phyloP scores from a whole-genome alignment of 345 rosid species.

The Aquilaria yunnanensis region DNA sequence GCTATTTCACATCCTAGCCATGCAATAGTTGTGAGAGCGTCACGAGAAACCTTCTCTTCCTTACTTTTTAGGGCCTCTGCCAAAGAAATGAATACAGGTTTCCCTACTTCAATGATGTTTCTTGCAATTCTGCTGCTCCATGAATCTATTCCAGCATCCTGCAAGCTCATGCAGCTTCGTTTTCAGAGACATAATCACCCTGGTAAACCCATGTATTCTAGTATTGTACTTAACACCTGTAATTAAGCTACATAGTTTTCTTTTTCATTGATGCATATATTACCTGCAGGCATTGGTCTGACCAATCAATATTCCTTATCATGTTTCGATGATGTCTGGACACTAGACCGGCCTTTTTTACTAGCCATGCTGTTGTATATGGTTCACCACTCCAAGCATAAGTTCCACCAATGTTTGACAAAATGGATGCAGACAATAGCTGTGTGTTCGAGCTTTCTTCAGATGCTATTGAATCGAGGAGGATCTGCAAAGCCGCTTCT shows the following conservation, averaged over 20 bases:
- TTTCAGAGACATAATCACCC: not conserved
- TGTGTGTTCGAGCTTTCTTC: constrained; percentile 43
- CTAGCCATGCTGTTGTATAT: constrained; percentile 77
- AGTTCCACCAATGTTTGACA: constrained; percentile 86
- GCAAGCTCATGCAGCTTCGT: constrained; percentile 14
- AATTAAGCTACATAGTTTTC: not conserved
- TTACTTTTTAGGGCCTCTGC: constrained; percentile 61
- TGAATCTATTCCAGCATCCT: constrained; percentile 63
- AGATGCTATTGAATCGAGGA: constrained; percentile 40
- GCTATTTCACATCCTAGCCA: constrained; percentile 79
- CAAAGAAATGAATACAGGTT: constrained; percentile 46
- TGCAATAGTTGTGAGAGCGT: constrained; percentile 54
- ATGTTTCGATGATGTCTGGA: constrained; percentile 57
- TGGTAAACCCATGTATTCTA: too few relatives aligned
- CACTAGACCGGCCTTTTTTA: constrained; percentile 75
- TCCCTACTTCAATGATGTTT: constrained; percentile 40
- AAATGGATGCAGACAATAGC: constrained; percentile 48
- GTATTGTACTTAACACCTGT: not conserved
- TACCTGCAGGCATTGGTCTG: constrained; percentile 72
- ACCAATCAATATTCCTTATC: constrained; percentile 74
- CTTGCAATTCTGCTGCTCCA: constrained; percentile 75
- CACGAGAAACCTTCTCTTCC: constrained; percentile 47
- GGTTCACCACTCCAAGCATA: constrained; percentile 86
- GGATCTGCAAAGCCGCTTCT: constrained; percentile 51
- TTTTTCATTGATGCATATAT: not conserved